Evolutionary conservation across 495 filamentous ascomycete species (phyloP).

Genomic region (Podospora bellae-mahoneyi): DNA sequence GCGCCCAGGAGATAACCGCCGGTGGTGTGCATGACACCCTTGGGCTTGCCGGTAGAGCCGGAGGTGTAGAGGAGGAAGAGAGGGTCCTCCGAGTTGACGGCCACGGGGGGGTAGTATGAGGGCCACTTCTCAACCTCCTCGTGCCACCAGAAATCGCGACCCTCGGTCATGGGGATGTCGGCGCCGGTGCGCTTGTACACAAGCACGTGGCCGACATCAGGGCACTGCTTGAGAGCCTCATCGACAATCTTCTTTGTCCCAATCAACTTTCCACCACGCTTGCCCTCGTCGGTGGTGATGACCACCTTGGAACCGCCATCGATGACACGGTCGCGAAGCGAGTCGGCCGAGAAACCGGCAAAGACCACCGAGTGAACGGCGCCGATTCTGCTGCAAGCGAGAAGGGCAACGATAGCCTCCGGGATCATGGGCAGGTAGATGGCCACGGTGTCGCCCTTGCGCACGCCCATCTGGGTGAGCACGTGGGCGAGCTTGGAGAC

Average conservation of each 20-base stretch:
- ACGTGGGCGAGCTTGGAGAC: slow-evolving; percentile 83
- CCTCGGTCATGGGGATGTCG: slow-evolving; percentile 84
- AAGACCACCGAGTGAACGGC: slow-evolving; percentile 98
- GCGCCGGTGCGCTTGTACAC: slow-evolving; percentile 95
- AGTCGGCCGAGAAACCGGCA: slow-evolving; percentile 96
- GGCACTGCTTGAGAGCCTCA: slow-evolving; percentile 95
- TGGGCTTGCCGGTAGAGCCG: slow-evolving; percentile 95
- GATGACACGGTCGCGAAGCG: slow-evolving; percentile 89
- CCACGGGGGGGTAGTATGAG: slow-evolving; percentile 78
- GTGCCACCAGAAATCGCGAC: slow-evolving; percentile 96
- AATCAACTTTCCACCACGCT: slow-evolving; percentile 95
- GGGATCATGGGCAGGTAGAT: slow-evolving; percentile 99
- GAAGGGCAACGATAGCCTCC: slow-evolving; percentile 85
- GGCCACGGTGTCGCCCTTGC: slow-evolving; percentile 96
- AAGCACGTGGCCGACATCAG: slow-evolving; percentile 77
- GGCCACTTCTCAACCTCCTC: slow-evolving; percentile 97
- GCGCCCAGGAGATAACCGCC: slow-evolving; percentile 91
- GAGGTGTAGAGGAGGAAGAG: slow-evolving; percentile 98
- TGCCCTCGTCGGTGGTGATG: slow-evolving; percentile 96
- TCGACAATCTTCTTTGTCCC: slow-evolving; percentile 99
- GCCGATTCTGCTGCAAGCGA: slow-evolving; percentile 89
- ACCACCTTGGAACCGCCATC: slow-evolving; percentile 88
- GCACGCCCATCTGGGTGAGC: slow-evolving; percentile 89
- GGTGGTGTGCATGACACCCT: slow-evolving; percentile 98
- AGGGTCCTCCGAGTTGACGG: slow-evolving; percentile 89